These are phyloP conservation scores for Actinomortierella wolfii DNA, from an alignment of 371 early-diverging fungal genomes.

Conservation along the genomic window DNA sequence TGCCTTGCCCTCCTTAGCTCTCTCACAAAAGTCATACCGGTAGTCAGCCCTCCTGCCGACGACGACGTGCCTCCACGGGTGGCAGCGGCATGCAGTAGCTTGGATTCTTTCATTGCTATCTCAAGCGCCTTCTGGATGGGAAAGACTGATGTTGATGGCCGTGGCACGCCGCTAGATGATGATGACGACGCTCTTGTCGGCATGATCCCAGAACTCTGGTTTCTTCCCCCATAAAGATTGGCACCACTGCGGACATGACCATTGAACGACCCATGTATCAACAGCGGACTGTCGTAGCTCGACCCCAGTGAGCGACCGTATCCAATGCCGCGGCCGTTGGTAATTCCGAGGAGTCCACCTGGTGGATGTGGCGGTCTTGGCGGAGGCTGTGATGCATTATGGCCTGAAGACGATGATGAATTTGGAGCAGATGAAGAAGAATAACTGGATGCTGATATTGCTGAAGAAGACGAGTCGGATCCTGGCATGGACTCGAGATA, in stretches of 20 bases:
- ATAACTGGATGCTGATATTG: background rate
- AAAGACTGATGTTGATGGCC: conserved; percentile 30
- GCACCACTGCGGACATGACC: conserved; percentile 45
- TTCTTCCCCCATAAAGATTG: conserved; percentile 37
- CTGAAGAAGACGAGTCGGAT: conserved; percentile 8
- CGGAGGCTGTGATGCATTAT: conserved; percentile 5
- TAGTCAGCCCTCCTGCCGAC: conserved; percentile 33
- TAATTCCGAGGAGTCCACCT: conserved; percentile 40
- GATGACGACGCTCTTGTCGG: conserved; percentile 6
- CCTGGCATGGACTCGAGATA: conserved; percentile 36
- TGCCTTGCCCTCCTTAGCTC: conserved; percentile 24
- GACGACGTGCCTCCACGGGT: conserved; percentile 22
- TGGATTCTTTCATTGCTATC: conserved; percentile 39
- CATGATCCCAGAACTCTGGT: conserved; percentile 21
- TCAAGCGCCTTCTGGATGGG: conserved; percentile 46
- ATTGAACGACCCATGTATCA: conserved; percentile 34
- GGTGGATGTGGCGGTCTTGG: conserved; percentile 39
- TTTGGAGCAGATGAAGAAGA: no score
- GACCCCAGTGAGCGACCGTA: conserved; percentile 29
- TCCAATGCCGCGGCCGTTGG: conserved; percentile 43
- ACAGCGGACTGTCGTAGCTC: conserved; percentile 35
- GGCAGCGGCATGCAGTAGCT: conserved; percentile 29
- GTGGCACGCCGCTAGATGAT: conserved; percentile 11
- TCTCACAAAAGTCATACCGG: conserved; percentile 38
- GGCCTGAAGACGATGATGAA: no score